These are phyloP conservation scores for Pichia kluyveri DNA, from an alignment of 805 yeast species.

Conservation along the genomic window DNA sequence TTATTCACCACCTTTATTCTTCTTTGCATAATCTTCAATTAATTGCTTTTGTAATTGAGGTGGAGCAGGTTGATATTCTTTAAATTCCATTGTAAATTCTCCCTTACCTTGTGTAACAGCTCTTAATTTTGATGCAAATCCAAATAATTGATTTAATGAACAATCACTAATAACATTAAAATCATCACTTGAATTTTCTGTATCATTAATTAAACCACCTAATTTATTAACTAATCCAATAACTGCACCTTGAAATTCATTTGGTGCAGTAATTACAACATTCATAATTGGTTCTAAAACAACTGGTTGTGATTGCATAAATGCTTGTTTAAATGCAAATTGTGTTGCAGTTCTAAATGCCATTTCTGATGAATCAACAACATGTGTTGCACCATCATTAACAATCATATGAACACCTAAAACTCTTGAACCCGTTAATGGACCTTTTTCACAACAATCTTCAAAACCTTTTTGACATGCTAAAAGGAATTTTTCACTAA, in stretches of 20 bases:
- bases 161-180: constrained; percentile 91
- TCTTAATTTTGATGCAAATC: constrained; percentile 89
- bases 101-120: constrained; percentile 99
- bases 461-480: constrained; percentile 96
- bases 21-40: constrained; percentile 73
- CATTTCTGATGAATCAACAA: constrained; percentile 93
- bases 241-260: constrained; percentile 90
- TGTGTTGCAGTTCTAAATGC: constrained; percentile 90
- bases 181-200: constrained; percentile 91
- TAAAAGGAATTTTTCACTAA: constrained; percentile 85
- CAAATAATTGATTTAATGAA: constrained; percentile 93
- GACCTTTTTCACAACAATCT: constrained; percentile 93
- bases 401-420: constrained; percentile 88
- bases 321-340: constrained; percentile 88
- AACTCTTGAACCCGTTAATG: constrained; percentile 89
- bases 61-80: constrained; percentile 83
- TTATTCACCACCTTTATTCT: constrained; percentile 21
- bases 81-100: constrained; percentile 91
- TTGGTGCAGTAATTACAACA: constrained; percentile 88
- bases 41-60: constrained; percentile 86
- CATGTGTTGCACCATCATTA: constrained; percentile 95
- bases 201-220: constrained; percentile 86
- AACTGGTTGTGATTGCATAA: constrained; percentile 74
- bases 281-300: constrained; percentile 95
- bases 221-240: constrained; percentile 88